Base-by-base conservation (phyloP, 768 basidiomycete genomes). In the Tephrocybe sp. region DNA sequence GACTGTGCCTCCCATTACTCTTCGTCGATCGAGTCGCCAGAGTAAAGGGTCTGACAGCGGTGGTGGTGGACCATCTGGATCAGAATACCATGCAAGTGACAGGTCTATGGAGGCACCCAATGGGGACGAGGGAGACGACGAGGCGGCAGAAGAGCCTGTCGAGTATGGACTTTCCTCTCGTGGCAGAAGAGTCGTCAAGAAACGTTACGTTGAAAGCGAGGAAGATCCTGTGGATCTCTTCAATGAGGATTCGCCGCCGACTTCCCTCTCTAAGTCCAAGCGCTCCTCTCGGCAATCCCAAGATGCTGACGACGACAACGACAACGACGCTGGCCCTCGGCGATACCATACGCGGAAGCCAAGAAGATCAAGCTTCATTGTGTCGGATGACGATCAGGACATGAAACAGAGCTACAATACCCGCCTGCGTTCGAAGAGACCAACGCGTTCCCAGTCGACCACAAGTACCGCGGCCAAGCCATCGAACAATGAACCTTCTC, bases 11-110 rank as follows among this genome's bases (percentile, higher is more conserved):
- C 65, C 53, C 39, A 45, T 57, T 20, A 20, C 48, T 23, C 65
- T 68, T 40, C 71, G 77, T 37, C 69, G 72, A 21, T 72, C 71
- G 0, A 63, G 59, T 26, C 68, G 71, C 37, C 55, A 61, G 33
- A 63, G 67, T 25, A 64, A 59, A 11, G 64, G 64, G n/a, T 70
- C 72, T 12, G 64, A 63, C 20, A 64, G 68, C 36, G 50, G 50
- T 2, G 63, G 68, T 34, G 53, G 48, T 0, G 70, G 65, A 0
- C 65, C 69, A 17, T 78, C 76, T 42, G 77, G 76, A 17, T 79
- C 78, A 3, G 77, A 78, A 60, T 81, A 80, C 59, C 70, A 74
- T 50, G 73, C 68, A 50, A 77, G 76, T 48, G 78, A 78, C 44
- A 73, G 73, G 56, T 76, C 74, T 3, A 65, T 71, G 48, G 66